These are phyloP conservation scores for Apiospora kogelbergensis DNA, from an alignment of 2,329 filamentous ascomycete genomes.

Conservation along the genomic window DNA sequence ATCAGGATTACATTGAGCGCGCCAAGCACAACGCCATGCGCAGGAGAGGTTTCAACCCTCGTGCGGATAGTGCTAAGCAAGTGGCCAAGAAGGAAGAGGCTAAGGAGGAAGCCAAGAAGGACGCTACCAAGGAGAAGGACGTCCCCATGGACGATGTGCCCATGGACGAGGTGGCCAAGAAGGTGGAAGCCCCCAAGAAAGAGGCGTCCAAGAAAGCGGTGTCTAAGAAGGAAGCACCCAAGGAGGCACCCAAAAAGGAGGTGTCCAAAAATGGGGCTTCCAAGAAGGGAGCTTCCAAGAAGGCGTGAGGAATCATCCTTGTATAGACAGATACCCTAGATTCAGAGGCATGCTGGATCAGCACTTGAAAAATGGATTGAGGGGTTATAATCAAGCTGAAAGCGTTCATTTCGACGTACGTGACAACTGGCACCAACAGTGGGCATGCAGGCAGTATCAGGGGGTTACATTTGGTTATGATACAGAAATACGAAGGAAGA, in stretches of 20 bases:
- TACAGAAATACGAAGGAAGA: too few relatives aligned
- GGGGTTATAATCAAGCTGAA: background rate
- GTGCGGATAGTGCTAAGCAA: conserved; percentile 5
- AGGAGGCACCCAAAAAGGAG: background rate
- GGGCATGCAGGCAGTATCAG: background rate
- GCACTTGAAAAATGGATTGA: background rate
- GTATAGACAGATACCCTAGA: conserved; percentile 4
- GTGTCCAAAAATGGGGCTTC: background rate
- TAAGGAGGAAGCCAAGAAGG: background rate
- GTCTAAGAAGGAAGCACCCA: background rate
- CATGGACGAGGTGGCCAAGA: background rate
- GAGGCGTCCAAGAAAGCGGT: background rate
- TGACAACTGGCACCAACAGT: background rate
- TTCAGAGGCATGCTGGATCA: background rate
- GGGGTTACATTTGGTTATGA: too few relatives aligned
- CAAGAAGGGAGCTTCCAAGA: background rate
- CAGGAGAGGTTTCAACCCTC: conserved; percentile 70
- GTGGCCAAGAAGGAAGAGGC: conserved; percentile 3
- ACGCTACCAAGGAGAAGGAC: background rate
- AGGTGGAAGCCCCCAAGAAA: background rate
- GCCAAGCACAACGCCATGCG: conserved; percentile 74
- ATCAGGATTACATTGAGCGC: conserved; percentile 68
- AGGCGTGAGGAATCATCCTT: background rate
- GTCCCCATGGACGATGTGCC: background rate
- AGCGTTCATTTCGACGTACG: background rate